Evolutionary conservation across 805 yeast genomes (phyloP), one percentile per base, ranked within the genome.

Genomic region (Pichia rugopelliculosa): DNA sequence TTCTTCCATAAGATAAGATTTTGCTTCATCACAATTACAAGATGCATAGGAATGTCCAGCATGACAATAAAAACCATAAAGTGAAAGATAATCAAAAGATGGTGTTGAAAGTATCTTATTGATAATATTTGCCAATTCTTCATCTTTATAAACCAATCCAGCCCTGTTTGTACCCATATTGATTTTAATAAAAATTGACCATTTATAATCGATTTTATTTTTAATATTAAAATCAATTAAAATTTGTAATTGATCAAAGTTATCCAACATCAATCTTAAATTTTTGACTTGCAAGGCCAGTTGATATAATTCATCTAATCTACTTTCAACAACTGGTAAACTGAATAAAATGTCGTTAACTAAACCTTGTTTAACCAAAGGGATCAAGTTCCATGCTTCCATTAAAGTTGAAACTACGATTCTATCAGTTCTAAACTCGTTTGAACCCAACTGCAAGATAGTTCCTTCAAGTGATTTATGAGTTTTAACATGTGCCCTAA

Each of bases 51-150:
- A 80, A 58, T 82, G 86, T 2, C 93, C 93, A 1, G 88, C 85
- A 65, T 86, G 93, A 34, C 84, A 80, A 62, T 85, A 85, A 56
- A 84, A 76, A 0, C 95, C 93, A 56, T 68, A 77, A n/a, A 84
- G 49, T 10, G 71, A 66, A 12, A 80, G 69, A 36, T 61, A 52
- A 1, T 66, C 56, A 15, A 55, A 50, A 21, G 37, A 30, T 22
- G 20, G 23, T 17, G 22, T 20, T n/a, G 39, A 43, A 33, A 40
- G 44, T 21, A 33, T 9, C 1, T 60, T 48, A 0, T 58, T 50
- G 11, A 41, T 20, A 4, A 41, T 41, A 20, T 15, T 11, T 13
- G 22, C 38, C 7, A 41, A 21, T 41, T 47, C 58, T 36, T 44
- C 55, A 56, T 58, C 66, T 1, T 61, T 63, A 18, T 48, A 45